Evolutionary conservation across 1,284 basidiomycete genomes (phyloP), one percentile per base, ranked within the genome.

Genomic region (Tylopilus sp.): DNA sequence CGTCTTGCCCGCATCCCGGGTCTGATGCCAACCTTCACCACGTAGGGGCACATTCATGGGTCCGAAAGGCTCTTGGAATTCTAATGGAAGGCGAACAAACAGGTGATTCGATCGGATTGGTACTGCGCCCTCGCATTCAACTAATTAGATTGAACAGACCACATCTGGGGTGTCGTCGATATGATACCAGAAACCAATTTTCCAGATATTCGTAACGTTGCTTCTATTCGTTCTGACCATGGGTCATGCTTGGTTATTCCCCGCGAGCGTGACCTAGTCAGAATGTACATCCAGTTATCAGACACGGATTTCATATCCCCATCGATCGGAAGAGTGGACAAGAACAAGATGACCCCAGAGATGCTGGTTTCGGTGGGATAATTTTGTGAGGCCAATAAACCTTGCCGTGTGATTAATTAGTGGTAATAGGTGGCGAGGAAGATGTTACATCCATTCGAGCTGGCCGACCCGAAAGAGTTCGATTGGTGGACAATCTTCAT

Each of bases 401-500:
- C n/a, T 29, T 25, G 25, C 22, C 17, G 5, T 42, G 4, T 28
- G 36, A 44, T 26, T 53, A 26, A 54, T 22, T 39, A 20, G 29
- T 39, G 7, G n/a, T 14, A 31, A 33, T 43, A 82, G 83, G 79
- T 80, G 28, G 89, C 85, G 7, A 75, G 80, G 60, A 83, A 80
- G 63, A 82, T 85, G 5, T 75, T 93, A 33, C 62, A 78, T 41
- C 92, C 92, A 2, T 94, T 84, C 68, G 76, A 69, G 11, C 77
- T 94, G 37, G 72, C 79, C 10, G 76, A 79, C 17, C 79, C 80
- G 7, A 74, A 83, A 22, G 69, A 72, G 13, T 76, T 88, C 22
- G 82, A 90, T 35, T 93, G 91, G 91, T 93, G 85, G 85, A 90
- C 88, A 1, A 76, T 88, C 26, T 91, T 91, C 61, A 79, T 81